Evolutionary conservation across 2,329 filamentous ascomycete species (phyloP), one percentile per base, ranked within the genome.

Genomic region (Fusarium irregulare): DNA sequence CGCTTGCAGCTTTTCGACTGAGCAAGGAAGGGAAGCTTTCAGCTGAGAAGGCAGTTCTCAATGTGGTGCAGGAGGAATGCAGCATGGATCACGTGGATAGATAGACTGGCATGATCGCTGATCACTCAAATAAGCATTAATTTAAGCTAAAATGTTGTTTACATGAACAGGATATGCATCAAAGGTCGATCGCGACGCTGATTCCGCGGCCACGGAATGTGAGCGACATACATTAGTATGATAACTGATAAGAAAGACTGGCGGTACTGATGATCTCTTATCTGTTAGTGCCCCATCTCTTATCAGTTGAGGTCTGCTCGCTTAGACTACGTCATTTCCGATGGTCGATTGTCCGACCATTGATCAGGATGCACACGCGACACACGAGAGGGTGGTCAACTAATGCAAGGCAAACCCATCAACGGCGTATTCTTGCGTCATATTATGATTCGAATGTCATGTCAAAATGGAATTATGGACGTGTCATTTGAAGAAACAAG

Each of bases 361-460:
- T 51, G 23, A 16, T 14, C 6, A 27, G n/a, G 13, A 13, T 45
- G 37, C 11, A 64, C 20, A 10, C 50, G 21, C 21, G 21, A 45
- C n/a, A 59, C 25, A 34, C 4, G 2, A 25, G 34, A 50, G 51
- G 41, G 25, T 25, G 42, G 46, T 56, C 28, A 16, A 5, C 62
- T 65, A 59, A 65, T 49, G 62, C 53, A 65, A 59, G 62, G 32
- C 23, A 59, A 32, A 18, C 7, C 11, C 16, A 32, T 50, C 16
- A 9, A 41, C 48, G 21, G 13, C 16, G 40, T 20, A 11, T 18
- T 21, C 2, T 25, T 65, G 46, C 62, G 62, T 65, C 60, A 65
- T 41, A 20, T 27, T 21, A 16, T 32, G 13, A 12, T 25, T 48
- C 7, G 14, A 25, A 8, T n/a, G 7, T n/a, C 23, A 27, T 34